These are phyloP conservation scores for Gracilaria domingensis DNA, from an alignment of 23 red algal genomes.

Conservation along the genomic window DNA sequence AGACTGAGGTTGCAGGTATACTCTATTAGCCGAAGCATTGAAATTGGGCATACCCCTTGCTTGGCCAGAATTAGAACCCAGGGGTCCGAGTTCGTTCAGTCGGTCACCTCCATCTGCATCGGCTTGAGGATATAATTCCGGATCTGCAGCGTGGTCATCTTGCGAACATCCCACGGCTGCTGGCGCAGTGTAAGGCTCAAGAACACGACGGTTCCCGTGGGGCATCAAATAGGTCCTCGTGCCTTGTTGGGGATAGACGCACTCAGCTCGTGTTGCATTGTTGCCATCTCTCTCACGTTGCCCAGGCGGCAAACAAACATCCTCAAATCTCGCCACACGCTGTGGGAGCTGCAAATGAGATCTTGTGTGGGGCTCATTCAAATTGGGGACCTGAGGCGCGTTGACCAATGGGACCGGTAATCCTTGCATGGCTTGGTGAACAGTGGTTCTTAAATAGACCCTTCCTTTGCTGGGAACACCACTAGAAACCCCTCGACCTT, in stretches of 20 bases:
- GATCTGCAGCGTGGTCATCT: background rate
- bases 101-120: background rate
- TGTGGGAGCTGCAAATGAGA: constrained; percentile 16
- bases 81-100: background rate
- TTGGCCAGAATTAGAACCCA: background rate
- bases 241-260: background rate
- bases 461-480: background rate
- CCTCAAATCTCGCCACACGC: background rate
- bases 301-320: background rate
- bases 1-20: background rate
- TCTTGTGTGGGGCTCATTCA: background rate
- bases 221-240: background rate
- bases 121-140: background rate
- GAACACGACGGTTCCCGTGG: background rate
- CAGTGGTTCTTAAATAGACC: background rate
- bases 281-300: background rate
- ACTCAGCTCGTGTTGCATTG: background rate
- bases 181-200: background rate
- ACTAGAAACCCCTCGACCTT: background rate
- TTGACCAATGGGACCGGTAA: background rate
- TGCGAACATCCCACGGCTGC: background rate
- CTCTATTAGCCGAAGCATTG: background rate
- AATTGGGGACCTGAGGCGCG: background rate
- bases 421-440: background rate
- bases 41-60: background rate